Conservation (phyloP, 1,284 basidiomycete genomes). For the Caloboletus firmus region DNA sequence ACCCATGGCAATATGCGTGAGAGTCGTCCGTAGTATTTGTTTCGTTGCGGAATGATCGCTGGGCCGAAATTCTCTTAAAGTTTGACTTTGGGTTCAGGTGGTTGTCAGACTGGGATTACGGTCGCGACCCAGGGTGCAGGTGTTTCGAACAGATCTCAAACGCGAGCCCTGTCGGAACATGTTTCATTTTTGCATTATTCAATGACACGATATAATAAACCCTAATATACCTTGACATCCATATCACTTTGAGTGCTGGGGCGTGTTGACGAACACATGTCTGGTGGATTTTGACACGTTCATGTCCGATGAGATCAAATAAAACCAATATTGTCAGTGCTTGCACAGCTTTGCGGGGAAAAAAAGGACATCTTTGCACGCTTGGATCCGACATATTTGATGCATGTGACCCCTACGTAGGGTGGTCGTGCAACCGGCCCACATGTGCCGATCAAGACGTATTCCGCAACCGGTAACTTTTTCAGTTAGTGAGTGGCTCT, state of each 20-base stretch:
- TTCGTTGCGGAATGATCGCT: neutral
- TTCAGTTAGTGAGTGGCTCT: neutral
- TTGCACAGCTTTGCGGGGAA: conserved; percentile 19
- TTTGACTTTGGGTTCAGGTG: neutral
- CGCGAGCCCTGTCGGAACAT: neutral
- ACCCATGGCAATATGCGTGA: neutral
- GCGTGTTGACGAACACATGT: too few species aligned
- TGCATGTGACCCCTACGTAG: neutral
- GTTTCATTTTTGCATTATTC: neutral
- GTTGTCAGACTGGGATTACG: neutral
- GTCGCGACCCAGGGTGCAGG: neutral
- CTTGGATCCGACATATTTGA: neutral
- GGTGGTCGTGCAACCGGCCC: too few species aligned
- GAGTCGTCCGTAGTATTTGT: neutral
- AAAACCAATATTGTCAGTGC: neutral
- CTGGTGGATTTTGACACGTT: neutral
- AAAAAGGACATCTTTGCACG: neutral
- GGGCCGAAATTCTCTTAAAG: neutral
- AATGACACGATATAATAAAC: neutral
- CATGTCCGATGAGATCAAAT: neutral
- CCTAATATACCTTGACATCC: neutral
- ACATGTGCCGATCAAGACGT: neutral
- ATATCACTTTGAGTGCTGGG: too few species aligned
- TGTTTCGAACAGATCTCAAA: neutral
- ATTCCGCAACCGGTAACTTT: neutral